Evolutionary conservation across 805 yeast species (phyloP), one percentile per base, ranked within the genome.

Genomic region (Candida awuae): DNA sequence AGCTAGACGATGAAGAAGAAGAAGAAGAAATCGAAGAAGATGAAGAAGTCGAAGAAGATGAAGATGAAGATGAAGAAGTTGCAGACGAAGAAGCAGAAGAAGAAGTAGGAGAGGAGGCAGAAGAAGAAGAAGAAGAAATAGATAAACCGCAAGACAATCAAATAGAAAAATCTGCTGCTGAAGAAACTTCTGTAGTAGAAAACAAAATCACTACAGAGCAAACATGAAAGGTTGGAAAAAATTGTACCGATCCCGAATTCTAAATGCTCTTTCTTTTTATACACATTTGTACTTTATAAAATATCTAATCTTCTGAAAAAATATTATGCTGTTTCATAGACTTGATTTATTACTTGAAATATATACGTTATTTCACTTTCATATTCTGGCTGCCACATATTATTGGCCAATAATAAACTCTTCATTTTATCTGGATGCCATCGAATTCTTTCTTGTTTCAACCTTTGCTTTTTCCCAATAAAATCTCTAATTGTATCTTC

Each of bases 361-460:
- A 63, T 53, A n/a, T 42, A 44, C 0, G 73, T 71, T 9, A 68
- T 59, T 28, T 41, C 26, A 16, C 17, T 25, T 9, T 44, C 40
- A 7, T 33, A 21, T 3, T 19, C 34, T 9, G 14, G 14, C 19
- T 38, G 23, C 21, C 37, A 31, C 18, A 37, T 41, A 10, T 37
- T 32, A 22, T 21, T 14, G 13, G 28, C 17, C 13, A 39, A 43
- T 18, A 42, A 52, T 27, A 40, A 54, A 43, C 27, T 29, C 3
- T 49, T 49, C 77, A 80, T 71, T 49, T 68, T 71, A 51, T 80
- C 87, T 1, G 87, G 87, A 53, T 80, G 87, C 86, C 86, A 80
- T 44, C 73, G 57, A 6, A 79, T 54, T 39, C 86, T 54, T 48
- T 80, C 86, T 21, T 42, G 47, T 42, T 69, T 74, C 18, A 65